These are phyloP conservation scores for Cryphonectria carpinicola DNA, from an alignment of 2,329 filamentous ascomycete species.

Conservation along the genomic window DNA sequence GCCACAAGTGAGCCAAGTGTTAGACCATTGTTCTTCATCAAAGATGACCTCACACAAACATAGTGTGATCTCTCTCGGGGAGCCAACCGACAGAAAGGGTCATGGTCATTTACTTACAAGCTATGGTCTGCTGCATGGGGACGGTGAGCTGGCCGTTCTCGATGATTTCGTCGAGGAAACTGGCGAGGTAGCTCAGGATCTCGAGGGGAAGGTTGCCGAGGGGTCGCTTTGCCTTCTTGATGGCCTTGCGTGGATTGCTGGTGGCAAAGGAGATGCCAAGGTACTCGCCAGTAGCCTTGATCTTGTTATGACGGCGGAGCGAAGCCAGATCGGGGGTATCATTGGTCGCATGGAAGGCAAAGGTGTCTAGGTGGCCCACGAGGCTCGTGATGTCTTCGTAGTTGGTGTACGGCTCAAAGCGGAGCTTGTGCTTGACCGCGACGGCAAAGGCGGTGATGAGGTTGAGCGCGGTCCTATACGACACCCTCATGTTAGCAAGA, in stretches of 20 bases:
- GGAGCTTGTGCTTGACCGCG: constrained; percentile 72
- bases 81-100: neutral
- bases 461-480: constrained; percentile 62
- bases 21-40: neutral
- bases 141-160: constrained; percentile 51
- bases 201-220: constrained; percentile 75
- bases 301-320: constrained; percentile 38
- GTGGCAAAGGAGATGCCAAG: constrained; percentile 70
- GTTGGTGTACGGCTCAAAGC: constrained; percentile 72
- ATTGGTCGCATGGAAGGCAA: constrained; percentile 53
- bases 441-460: constrained; percentile 71
- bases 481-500: constrained; percentile 8
- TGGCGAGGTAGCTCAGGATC: constrained; percentile 67
- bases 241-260: constrained; percentile 69
- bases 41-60: neutral
- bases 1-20: neutral
- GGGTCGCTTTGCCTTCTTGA: constrained; percentile 69
- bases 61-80: neutral
- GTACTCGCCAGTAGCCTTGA: constrained; percentile 64
- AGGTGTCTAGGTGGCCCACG: constrained; percentile 68
- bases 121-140: constrained; percentile 55
- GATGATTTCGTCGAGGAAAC: constrained; percentile 63
- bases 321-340: constrained; percentile 43
- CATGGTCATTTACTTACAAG: constrained; percentile 42
- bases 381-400: constrained; percentile 69